Evolutionary conservation across 1,284 basidiomycete species (phyloP).

Genomic region (Ganoderma multipileum): DNA sequence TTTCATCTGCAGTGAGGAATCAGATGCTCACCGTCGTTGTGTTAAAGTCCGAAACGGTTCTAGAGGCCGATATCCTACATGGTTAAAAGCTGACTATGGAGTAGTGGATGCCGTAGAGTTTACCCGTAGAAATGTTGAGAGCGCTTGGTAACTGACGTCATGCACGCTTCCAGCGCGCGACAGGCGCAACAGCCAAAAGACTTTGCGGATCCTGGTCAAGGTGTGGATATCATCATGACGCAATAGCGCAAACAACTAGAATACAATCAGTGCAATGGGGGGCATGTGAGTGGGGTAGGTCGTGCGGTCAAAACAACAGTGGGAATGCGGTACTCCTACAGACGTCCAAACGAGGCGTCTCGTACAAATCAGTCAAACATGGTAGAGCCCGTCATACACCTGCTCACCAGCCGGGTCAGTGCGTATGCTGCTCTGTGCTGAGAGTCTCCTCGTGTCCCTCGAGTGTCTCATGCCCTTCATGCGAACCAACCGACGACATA

Average conservation of each 20-base stretch:
- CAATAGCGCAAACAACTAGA: background rate
- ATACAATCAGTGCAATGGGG: background rate
- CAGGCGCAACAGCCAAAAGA: background rate
- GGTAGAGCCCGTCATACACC: background rate
- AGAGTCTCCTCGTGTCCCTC: background rate
- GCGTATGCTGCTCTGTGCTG: background rate
- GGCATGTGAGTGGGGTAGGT: background rate
- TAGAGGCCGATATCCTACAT: background rate
- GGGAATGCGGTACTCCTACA: background rate
- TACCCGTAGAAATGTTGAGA: background rate
- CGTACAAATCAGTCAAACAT: background rate
- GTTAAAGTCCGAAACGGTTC: background rate
- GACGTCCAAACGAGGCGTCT: background rate
- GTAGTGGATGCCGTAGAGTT: background rate
- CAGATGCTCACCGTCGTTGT: background rate
- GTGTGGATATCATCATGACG: background rate
- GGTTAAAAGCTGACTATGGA: background rate
- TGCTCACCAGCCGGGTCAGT: background rate
- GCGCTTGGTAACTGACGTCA: background rate
- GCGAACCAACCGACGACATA: conserved; percentile 19
- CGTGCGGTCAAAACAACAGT: background rate
- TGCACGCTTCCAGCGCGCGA: background rate
- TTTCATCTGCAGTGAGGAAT: background rate
- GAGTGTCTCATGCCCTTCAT: conserved; percentile 14
- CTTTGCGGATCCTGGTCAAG: background rate